Percentiles rank a stretch among this genome's conserved stretches.
Evolutionary conservation across 768 basidiomycete genomes (phyloP).

Genomic region (Podaxis sp.): DNA sequence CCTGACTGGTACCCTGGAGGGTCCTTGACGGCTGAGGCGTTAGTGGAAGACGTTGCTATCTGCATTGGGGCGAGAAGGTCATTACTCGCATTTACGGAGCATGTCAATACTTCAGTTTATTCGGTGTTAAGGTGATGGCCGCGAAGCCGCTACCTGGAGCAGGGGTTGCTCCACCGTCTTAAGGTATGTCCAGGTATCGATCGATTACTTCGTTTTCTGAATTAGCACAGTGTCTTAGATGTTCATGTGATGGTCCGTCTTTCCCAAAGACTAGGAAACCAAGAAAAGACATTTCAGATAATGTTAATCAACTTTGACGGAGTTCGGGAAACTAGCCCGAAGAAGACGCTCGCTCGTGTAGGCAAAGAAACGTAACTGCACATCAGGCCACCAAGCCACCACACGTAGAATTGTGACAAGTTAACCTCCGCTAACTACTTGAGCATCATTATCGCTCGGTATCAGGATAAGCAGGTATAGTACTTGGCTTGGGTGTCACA

Average conservation of each 20-base stretch:
- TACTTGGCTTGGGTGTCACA: not conserved
- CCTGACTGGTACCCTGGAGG: slow-evolving; percentile 4
- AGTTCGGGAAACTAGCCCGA: not conserved
- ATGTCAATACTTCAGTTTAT: not conserved
- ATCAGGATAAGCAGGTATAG: not conserved
- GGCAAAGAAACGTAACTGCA: not conserved
- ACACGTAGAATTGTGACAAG: not conserved
- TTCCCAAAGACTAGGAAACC: not conserved
- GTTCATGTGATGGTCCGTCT: not conserved
- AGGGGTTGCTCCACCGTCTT: not conserved
- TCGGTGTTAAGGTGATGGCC: not conserved
- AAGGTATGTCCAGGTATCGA: not conserved
- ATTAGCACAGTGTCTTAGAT: not conserved
- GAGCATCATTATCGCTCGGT: not conserved
- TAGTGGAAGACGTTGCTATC: not conserved
- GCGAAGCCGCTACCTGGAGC: not conserved
- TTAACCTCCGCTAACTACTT: not conserved
- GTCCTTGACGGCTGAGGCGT: not conserved
- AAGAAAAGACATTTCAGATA: not conserved
- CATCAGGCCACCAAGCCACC: not conserved
- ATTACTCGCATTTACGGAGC: not conserved
- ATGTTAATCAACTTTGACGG: not conserved
- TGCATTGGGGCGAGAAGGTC: not conserved
- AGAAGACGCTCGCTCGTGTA: not conserved
- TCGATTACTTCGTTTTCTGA: not conserved